Conservation (phyloP, 2,329 filamentous ascomycete genomes). For the Alternaria conjuncta region DNA sequence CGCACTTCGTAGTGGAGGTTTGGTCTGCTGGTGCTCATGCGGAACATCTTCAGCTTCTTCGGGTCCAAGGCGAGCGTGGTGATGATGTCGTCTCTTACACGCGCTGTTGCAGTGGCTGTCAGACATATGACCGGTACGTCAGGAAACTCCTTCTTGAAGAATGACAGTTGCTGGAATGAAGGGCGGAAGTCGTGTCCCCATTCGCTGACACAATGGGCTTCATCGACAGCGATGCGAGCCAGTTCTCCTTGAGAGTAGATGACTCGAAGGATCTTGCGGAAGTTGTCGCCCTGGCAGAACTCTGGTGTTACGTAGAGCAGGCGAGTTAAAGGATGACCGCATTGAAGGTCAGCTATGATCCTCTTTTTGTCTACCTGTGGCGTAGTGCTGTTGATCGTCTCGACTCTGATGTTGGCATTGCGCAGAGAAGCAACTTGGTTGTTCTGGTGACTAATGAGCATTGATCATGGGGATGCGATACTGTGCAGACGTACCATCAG, state of each 20-base stretch:
- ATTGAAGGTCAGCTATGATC: slow-evolving; percentile 82
- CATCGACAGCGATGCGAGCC: slow-evolving; percentile 87
- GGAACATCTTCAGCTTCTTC: slow-evolving; percentile 72
- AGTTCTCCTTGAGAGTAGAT: slow-evolving; percentile 83
- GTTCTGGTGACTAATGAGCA: slow-evolving; percentile 61
- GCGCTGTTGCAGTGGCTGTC: slow-evolving; percentile 85
- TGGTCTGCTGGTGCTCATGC: slow-evolving; percentile 80
- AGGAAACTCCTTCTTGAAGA: slow-evolving; percentile 82
- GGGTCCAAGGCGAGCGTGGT: slow-evolving; percentile 72
- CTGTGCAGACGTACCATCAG: slow-evolving; percentile 71
- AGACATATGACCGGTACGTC: slow-evolving; percentile 90
- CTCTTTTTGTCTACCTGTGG: slow-evolving; percentile 66
- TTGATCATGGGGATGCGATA: background rate
- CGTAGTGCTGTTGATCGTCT: slow-evolving; percentile 86
- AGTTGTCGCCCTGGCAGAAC: slow-evolving; percentile 77
- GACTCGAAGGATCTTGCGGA: slow-evolving; percentile 74
- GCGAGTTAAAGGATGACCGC: slow-evolving; percentile 81
- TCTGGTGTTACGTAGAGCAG: slow-evolving; percentile 95
- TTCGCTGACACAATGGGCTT: slow-evolving; percentile 96
- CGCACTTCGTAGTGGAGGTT: slow-evolving; percentile 92
- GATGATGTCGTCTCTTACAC: slow-evolving; percentile 84
- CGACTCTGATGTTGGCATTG: slow-evolving; percentile 76
- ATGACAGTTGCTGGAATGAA: slow-evolving; percentile 84
- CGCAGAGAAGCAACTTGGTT: slow-evolving; percentile 88
- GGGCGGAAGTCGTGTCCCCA: slow-evolving; percentile 98